phyloP scores from a whole-genome alignment of 176 grass and related monocot genomes.

The Phoenix dactylifera region DNA sequence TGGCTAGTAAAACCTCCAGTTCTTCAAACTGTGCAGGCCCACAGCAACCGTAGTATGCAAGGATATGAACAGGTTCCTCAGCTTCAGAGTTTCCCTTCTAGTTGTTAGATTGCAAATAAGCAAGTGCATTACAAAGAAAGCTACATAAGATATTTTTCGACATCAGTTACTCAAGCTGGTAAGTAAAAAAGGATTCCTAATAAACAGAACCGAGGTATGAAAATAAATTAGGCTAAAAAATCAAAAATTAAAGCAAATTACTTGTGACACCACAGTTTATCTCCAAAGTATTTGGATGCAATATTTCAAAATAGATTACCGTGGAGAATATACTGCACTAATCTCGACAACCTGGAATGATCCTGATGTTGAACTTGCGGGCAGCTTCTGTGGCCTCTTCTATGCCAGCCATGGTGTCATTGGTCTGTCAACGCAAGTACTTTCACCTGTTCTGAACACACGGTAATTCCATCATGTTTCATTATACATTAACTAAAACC shows the following conservation, averaged over 20 bases:
- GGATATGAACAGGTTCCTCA: slow-evolving; percentile 61
- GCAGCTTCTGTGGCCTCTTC: slow-evolving; percentile 45
- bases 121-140: background rate
- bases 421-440: slow-evolving; percentile 75
- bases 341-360: slow-evolving; percentile 74
- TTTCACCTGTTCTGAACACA: slow-evolving; percentile 59
- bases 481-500: background rate
- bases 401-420: slow-evolving; percentile 71
- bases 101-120: slow-evolving; percentile 5
- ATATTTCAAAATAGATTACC: slow-evolving; percentile 17
- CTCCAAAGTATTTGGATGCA: too few relatives aligned
- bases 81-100: slow-evolving; percentile 32
- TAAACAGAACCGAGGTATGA: too few relatives aligned
- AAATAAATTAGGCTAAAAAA: too few relatives aligned
- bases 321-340: slow-evolving; percentile 42
- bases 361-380: slow-evolving; percentile 38
- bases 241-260: too few relatives aligned
- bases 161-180: too few relatives aligned
- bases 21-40: slow-evolving; percentile 50
- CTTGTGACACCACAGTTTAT: too few relatives aligned
- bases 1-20: slow-evolving; percentile 35
- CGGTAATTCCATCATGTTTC: slow-evolving; percentile 14
- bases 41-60: slow-evolving; percentile 56
- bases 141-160: too few relatives aligned
- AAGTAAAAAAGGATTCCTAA: too few relatives aligned